A percentile compares a stretch with the other conserved stretches of the same genome.
phyloP scores from a whole-genome alignment of 1,139 yeast genomes.

The Blastobotrys niveus region DNA sequence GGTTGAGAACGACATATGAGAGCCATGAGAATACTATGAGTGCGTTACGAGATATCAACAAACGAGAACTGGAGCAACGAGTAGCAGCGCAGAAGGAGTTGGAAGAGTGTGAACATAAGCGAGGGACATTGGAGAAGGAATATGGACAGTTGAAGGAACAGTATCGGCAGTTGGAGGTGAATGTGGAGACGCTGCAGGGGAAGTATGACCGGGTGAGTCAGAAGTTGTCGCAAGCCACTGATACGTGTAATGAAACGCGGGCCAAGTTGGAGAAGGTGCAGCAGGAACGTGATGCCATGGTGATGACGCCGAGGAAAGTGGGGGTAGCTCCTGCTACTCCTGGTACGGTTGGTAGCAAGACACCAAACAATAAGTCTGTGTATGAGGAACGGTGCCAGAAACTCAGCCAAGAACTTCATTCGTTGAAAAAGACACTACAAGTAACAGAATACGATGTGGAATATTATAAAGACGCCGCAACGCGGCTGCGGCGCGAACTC shows the following conservation, averaged over 20 bases:
- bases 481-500: constrained; percentile 8
- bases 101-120: constrained; percentile 11
- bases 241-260: constrained; percentile 10
- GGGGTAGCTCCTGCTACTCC: not conserved
- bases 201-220: constrained; percentile 18
- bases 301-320: constrained; percentile 8
- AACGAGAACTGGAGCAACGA: constrained; percentile 19
- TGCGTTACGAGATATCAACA: constrained; percentile 20
- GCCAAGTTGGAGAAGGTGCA: constrained; percentile 16
- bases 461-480: constrained; percentile 21
- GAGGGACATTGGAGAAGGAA: constrained; percentile 11
- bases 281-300: constrained; percentile 9
- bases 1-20: constrained; percentile 18
- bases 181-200: constrained; percentile 17
- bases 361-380: not conserved
- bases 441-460: constrained; percentile 10
- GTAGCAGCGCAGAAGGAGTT: constrained; percentile 18
- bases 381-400: constrained; percentile 9
- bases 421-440: constrained; percentile 8
- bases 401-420: constrained; percentile 9
- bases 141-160: constrained; percentile 9
- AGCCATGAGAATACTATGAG: constrained; percentile 21
- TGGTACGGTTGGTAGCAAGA: not conserved
- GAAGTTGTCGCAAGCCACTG: constrained; percentile 11
- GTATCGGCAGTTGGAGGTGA: constrained; percentile 13